These are phyloP conservation scores for Linnemannia elongata DNA, from an alignment of 192 early-diverging fungal genomes.

Conservation along the genomic window DNA sequence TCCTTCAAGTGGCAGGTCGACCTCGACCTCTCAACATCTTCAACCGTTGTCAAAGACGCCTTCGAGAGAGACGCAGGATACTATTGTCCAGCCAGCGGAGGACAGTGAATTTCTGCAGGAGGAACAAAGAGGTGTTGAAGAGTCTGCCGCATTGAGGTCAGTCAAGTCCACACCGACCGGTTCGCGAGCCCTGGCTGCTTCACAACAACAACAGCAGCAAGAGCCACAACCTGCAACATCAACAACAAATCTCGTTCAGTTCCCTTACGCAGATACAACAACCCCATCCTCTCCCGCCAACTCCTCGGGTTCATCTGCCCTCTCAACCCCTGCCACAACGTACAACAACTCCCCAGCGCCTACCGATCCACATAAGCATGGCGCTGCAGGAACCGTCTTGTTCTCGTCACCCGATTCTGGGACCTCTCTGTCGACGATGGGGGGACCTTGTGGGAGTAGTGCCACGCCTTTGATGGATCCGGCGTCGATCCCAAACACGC, in stretches of 20 bases:
- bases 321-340: slow-evolving; percentile 29
- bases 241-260: neutral
- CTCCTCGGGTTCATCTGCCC: slow-evolving; percentile 19
- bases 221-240: neutral
- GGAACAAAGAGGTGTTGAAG: neutral
- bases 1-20: neutral
- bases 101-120: neutral
- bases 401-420: slow-evolving; percentile 24
- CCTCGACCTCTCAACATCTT: neutral
- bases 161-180: neutral
- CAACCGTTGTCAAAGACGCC: neutral
- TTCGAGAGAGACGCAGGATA: neutral
- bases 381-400: neutral
- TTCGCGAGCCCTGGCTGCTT: neutral
- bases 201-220: neutral
- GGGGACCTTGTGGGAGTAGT: neutral
- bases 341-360: slow-evolving; percentile 27
- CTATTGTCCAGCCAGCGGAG: neutral
- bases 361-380: neutral
- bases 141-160: neutral
- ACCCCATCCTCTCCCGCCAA: slow-evolving; percentile 29
- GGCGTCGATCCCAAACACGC: neutral
- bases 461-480: slow-evolving; percentile 22
- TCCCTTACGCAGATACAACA: slow-evolving; percentile 12
- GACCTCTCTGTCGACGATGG: slow-evolving; percentile 5